Conservation (phyloP, 192 early-diverging fungal species). For the Allomyces javanicus region DNA sequence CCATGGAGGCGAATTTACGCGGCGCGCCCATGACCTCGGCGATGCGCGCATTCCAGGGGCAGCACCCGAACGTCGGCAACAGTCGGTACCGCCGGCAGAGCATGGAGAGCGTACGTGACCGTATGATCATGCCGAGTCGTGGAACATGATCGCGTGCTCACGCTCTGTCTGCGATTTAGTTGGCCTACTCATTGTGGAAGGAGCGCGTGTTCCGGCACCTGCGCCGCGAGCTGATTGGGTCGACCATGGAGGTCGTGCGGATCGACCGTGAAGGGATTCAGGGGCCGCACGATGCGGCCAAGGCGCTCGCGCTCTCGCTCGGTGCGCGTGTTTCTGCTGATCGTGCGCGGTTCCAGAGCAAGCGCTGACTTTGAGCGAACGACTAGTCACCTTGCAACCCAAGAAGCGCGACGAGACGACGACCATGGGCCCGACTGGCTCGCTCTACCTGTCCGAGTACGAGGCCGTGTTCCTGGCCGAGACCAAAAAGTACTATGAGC, state of each 20-base stretch:
- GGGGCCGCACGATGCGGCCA: background rate
- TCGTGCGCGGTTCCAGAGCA: no score
- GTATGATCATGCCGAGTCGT: no score
- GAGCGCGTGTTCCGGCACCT: background rate
- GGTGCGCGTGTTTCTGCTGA: background rate
- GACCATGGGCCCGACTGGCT: background rate
- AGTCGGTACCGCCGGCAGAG: background rate
- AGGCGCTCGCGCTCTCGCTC: background rate
- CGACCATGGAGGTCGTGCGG: background rate
- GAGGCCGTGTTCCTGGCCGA: slow-evolving; percentile 47
- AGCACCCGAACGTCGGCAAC: background rate
- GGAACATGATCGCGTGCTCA: no score
- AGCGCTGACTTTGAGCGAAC: no score
- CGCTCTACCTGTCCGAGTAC: slow-evolving; percentile 57
- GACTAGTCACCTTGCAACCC: background rate
- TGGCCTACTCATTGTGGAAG: background rate
- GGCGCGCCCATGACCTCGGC: background rate
- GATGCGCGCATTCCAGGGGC: background rate
- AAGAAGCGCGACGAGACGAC: background rate
- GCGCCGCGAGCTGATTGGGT: background rate
- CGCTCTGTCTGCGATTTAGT: background rate
- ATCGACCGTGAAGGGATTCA: background rate
- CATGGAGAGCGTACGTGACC: background rate
- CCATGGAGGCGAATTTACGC: background rate
- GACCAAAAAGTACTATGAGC: slow-evolving; percentile 45